Percentiles rank a stretch among this genome's conserved stretches.
phyloP scores from a whole-genome alignment of 176 grass and related monocot species.

The Rhynchospora tenuis region DNA sequence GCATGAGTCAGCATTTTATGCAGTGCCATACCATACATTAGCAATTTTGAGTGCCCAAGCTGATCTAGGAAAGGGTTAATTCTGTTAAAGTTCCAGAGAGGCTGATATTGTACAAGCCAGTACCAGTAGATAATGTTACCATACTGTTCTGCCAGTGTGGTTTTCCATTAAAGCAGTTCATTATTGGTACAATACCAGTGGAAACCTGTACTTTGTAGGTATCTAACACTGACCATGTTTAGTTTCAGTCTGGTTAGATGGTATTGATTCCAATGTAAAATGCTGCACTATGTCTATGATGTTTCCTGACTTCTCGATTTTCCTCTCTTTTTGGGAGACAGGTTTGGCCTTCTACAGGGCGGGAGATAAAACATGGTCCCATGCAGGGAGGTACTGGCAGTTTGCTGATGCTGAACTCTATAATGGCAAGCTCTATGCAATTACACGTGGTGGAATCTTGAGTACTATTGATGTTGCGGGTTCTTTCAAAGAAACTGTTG shows the following conservation, averaged over 20 bases:
- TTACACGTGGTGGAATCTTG: constrained; percentile 29
- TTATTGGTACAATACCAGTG: neutral
- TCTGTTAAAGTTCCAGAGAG: neutral
- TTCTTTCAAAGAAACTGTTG: constrained; percentile 11
- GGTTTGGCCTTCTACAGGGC: constrained; percentile 27
- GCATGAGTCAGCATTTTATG: neutral
- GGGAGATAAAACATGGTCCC: constrained; percentile 18
- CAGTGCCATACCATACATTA: neutral
- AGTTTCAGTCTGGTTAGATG: neutral
- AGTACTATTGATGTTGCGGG: constrained; percentile 21
- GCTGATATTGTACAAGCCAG: neutral
- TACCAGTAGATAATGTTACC: neutral
- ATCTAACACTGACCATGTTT: neutral
- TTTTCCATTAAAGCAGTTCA: neutral
- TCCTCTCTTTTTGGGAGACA: neutral
- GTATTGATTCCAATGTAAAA: neutral
- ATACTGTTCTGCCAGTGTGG: neutral
- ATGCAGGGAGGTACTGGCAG: constrained; percentile 26
- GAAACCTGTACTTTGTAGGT: neutral
- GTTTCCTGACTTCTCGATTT: neutral
- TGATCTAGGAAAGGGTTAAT: neutral
- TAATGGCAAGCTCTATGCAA: constrained; percentile 26
- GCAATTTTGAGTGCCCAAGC: neutral
- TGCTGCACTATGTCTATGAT: neutral
- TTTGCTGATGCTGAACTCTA: constrained; percentile 25